Base-by-base conservation (phyloP, 192 early-diverging fungal genomes). In the Linnemannia schmuckeri region DNA sequence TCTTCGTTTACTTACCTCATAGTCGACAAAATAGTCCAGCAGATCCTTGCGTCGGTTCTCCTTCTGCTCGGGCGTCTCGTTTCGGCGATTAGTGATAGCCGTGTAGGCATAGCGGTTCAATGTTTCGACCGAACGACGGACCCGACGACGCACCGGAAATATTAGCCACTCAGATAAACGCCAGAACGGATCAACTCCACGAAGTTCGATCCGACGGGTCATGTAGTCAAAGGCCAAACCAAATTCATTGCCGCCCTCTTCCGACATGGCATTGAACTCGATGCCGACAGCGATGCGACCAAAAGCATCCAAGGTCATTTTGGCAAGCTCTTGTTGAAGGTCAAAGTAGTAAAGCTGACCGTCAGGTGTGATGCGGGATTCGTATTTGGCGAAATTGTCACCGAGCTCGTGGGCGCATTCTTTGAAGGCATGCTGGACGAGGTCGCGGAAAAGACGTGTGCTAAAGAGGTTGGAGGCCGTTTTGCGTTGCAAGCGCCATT, bases 401-500 rank as follows among this genome's bases (percentile, higher is more conserved):
- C 63, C 49, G 6, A 81, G 63, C 2, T 68, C 74, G 38, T 70
- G 35, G 1, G 80, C 80, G 18, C 57, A 69, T 6, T 41, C 38
- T 30, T 38, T 71, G 75, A 82, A 82, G 46, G 74, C 40, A 20
- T 44, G 61, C 24, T 71, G 68, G 27, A 76, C 63, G 9, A 82
- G 33, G 15, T 20, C 20, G 38, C 74, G 80, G 37, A 70, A 82
- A 35, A 82, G 68, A n/a, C 55, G 70, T 8, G 80, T 82, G 20
- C 74, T 76, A 42, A 82, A 82, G 47, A 82, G 54, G 40, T 76
- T 82, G 66, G 80, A 70, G 17, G 83, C 76, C 3, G 83, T 81
- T 79, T 93, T 93, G 30, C 92, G 78, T 38, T 91, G 90, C 17
- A 72, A 68, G 12, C 79, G 70, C 92, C 92, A 93, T 5, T 52